Conservation (phyloP, 345 rosid species). For the Gossypium turneri region DNA sequence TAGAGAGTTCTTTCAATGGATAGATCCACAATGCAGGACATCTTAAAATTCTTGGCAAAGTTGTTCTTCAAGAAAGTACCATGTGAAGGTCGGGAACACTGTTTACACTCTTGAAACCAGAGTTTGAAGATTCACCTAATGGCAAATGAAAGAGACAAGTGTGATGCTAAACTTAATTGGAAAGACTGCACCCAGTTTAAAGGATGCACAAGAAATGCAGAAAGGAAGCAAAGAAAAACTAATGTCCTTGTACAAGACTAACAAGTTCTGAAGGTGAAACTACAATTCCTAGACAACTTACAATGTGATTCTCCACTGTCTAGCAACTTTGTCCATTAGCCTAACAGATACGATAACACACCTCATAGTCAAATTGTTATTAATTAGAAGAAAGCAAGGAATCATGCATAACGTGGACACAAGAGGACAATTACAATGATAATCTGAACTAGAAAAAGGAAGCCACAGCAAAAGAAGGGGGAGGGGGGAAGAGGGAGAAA, state of each 20-base stretch:
- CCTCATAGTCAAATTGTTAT: background rate
- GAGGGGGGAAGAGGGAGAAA: background rate
- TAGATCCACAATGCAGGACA: constrained; percentile 5
- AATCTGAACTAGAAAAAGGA: constrained; percentile 7
- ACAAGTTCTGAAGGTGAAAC: background rate
- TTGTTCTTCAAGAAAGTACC: background rate
- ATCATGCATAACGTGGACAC: background rate
- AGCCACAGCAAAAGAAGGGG: background rate
- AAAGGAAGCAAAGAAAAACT: background rate
- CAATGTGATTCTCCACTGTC: background rate
- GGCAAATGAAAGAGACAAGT: background rate
- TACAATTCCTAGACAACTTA: background rate
- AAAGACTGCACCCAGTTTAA: background rate
- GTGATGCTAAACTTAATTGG: background rate
- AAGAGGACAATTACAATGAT: constrained; percentile 10
- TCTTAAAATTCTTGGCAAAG: background rate
- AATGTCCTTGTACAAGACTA: background rate
- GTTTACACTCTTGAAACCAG: background rate
- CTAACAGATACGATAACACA: background rate
- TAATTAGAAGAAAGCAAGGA: background rate
- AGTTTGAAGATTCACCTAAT: background rate
- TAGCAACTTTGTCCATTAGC: constrained; percentile 1
- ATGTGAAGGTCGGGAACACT: background rate
- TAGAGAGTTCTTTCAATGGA: background rate
- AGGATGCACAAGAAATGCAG: constrained; percentile 3